Conservation (phyloP, 352 stramenopile species). For the Hyaloperonospora arabidopsidis region DNA sequence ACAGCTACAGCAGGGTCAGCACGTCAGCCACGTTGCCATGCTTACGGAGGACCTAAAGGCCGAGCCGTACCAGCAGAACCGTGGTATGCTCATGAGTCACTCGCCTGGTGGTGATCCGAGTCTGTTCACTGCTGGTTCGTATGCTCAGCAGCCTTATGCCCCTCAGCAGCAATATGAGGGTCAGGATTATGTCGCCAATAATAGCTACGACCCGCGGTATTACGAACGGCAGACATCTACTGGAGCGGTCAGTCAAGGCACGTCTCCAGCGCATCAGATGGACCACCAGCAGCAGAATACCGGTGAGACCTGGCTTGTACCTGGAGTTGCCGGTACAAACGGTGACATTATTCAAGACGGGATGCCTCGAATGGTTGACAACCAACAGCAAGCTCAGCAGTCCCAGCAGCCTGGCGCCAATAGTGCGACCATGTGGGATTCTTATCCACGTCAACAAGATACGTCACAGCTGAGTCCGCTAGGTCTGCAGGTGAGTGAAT, state of each 20-base stretch:
- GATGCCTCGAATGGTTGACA: conserved; percentile 27
- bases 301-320: conserved; percentile 19
- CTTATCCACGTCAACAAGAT: conserved; percentile 31
- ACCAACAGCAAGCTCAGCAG: conserved; percentile 23
- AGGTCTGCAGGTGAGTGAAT: conserved; percentile 47
- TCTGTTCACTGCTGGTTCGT: conserved; percentile 29
- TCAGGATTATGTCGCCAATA: conserved; percentile 24
- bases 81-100: conserved; percentile 26
- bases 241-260: conserved; percentile 16
- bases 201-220: conserved; percentile 33
- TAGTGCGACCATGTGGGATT: conserved; percentile 29
- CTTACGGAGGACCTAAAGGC: conserved; percentile 33
- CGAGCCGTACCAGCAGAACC: conserved; percentile 31
- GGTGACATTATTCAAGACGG: conserved; percentile 24
- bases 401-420: conserved; percentile 24
- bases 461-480: conserved; percentile 35
- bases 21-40: conserved; percentile 37
- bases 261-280: conserved; percentile 29
- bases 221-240: conserved; percentile 28
- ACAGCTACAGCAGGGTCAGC: conserved; percentile 56
- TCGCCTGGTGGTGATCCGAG: conserved; percentile 27
- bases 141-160: conserved; percentile 27
- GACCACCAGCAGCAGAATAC: conserved; percentile 26
- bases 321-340: conserved; percentile 10
- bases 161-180: conserved; percentile 29